phyloP scores from a whole-genome alignment of 2,329 filamentous ascomycete species.

The Aspergillus chevalieri region DNA sequence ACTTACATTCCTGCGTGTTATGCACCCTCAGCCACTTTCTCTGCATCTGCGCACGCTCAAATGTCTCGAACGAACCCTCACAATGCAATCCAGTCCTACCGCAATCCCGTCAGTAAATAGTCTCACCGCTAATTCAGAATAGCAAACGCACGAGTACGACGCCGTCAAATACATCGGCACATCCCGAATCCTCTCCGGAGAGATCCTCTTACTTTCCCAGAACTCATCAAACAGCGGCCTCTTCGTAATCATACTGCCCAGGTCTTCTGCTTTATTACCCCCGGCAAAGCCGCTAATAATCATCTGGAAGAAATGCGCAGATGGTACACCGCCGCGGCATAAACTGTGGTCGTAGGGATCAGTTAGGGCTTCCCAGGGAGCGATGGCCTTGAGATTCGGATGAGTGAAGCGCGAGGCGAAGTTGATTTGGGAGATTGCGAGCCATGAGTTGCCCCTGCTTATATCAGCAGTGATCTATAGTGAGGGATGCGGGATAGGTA shows the following conservation, averaged over 20 bases:
- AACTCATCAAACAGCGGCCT: conserved; percentile 15
- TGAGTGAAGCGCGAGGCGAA: conserved; percentile 8
- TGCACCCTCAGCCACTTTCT: conserved; percentile 21
- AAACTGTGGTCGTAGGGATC: conserved; percentile 13
- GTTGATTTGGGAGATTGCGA: conserved; percentile 9
- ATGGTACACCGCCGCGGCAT: conserved; percentile 14
- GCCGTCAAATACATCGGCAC: conserved; percentile 19
- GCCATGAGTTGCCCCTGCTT: conserved; percentile 12
- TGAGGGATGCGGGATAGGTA: neutral
- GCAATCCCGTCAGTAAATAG: too few species aligned
- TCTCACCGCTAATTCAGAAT: neutral
- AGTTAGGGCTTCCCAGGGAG: conserved; percentile 15
- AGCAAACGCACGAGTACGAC: conserved; percentile 13
- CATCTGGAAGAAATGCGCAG: conserved; percentile 9
- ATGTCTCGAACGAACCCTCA: conserved; percentile 16
- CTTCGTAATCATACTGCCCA: conserved; percentile 9
- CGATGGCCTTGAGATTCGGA: conserved; percentile 15
- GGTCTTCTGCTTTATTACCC: conserved; percentile 6
- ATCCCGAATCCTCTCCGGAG: conserved; percentile 11
- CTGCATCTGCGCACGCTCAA: conserved; percentile 5
- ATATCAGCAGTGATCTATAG: neutral
- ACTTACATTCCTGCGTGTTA: conserved; percentile 16
- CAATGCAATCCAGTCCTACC: conserved; percentile 12
- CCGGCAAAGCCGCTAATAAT: conserved; percentile 9
- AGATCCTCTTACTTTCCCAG: conserved; percentile 19